Percentiles rank a stretch among this genome's conserved stretches.
Conservation (phyloP, 106 monocot genomes). For the Cymbidium sinense region DNA sequence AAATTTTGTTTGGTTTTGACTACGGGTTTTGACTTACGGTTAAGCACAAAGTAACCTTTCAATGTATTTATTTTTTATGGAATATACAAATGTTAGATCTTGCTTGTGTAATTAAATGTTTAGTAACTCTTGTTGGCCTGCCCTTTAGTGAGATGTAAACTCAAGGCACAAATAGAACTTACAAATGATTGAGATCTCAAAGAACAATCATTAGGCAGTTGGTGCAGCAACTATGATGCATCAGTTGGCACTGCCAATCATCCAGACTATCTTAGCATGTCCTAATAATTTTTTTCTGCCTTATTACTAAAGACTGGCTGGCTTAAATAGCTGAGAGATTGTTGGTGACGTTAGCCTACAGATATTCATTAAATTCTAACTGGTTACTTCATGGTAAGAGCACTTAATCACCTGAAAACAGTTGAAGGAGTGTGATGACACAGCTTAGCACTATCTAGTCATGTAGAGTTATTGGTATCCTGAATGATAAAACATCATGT, state of each 20-base stretch:
- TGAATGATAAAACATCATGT: too few species aligned
- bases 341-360: not conserved
- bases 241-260: not conserved
- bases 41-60: not conserved
- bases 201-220: not conserved
- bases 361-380: too few species aligned
- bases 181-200: not conserved
- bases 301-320: too few species aligned
- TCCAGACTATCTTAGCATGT: not conserved
- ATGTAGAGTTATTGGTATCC: too few species aligned
- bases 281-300: too few species aligned
- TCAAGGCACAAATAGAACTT: not conserved
- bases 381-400: too few species aligned
- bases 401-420: too few species aligned
- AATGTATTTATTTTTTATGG: not conserved
- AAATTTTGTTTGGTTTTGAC: too few species aligned
- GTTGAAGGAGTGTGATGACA: too few species aligned
- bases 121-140: not conserved
- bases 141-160: not conserved
- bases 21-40: not conserved
- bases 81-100: not conserved
- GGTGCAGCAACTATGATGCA: not conserved
- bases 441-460: too few species aligned
- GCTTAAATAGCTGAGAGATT: not conserved
- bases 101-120: not conserved